These are phyloP conservation scores for Tephrocybe sp. DNA, from an alignment of 768 basidiomycete genomes.

Conservation along the genomic window DNA sequence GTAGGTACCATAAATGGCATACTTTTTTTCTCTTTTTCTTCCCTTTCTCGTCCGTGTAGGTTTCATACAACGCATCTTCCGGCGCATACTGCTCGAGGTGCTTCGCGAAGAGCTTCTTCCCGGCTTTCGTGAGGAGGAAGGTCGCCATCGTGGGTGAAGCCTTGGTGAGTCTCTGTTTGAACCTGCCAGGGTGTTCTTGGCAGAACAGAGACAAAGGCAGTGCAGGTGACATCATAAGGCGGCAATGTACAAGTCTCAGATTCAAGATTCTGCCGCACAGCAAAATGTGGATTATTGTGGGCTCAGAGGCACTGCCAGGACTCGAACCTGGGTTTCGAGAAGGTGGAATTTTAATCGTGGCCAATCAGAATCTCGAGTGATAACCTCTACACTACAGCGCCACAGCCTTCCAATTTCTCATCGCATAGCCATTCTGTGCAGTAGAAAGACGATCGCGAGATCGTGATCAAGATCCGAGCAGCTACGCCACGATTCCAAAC, in stretches of 20 bases:
- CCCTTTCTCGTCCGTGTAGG: slow-evolving; percentile 54
- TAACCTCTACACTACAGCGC: slow-evolving; percentile 14
- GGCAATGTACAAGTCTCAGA: not conserved
- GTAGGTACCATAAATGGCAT: no score
- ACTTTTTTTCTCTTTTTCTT: slow-evolving; percentile 62
- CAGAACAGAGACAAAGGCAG: no score
- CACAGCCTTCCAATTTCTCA: no score
- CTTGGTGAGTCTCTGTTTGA: no score
- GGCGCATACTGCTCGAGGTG: slow-evolving; percentile 71
- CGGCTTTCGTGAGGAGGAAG: slow-evolving; percentile 41
- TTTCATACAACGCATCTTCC: slow-evolving; percentile 74
- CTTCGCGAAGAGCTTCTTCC: slow-evolving; percentile 62
- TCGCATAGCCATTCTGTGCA: no score
- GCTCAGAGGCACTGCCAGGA: not conserved
- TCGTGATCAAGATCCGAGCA: no score
- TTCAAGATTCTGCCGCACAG: not conserved
- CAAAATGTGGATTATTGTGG: no score
- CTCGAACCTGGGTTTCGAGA: slow-evolving; percentile 9
- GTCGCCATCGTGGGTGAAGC: no score
- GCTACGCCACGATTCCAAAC: no score
- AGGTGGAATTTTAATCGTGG: not conserved
- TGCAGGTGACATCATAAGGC: no score
- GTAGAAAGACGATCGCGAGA: no score
- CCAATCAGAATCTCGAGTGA: slow-evolving; percentile 11
- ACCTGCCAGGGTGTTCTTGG: no score